phyloP scores from a whole-genome alignment of 805 yeast species.

The Schizosaccharomyces pombe region DNA sequence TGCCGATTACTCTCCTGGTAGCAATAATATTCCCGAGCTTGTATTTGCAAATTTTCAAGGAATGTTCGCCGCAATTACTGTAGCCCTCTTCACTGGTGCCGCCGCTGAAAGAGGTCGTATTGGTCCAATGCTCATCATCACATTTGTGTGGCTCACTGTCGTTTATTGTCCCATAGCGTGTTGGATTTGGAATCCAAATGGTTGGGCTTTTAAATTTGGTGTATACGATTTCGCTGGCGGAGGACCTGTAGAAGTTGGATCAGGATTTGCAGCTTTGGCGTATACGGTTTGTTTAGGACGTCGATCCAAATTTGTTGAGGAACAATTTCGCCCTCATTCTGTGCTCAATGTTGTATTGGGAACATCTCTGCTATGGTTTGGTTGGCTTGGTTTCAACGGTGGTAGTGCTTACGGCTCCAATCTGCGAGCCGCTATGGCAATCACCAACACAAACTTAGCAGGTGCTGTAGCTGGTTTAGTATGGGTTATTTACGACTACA shows the following conservation, averaged over 20 bases:
- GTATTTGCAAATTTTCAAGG: conserved; percentile 73
- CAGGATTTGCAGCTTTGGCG: conserved; percentile 80
- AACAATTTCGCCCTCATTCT: conserved; percentile 85
- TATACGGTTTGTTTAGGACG: conserved; percentile 47
- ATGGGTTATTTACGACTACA: conserved; percentile 77
- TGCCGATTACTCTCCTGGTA: conserved; percentile 21
- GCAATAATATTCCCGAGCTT: conserved; percentile 45
- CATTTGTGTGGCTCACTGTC: conserved; percentile 70
- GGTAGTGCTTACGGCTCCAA: conserved; percentile 69
- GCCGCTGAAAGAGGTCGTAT: conserved; percentile 83
- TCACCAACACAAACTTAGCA: conserved; percentile 73
- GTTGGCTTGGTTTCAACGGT: conserved; percentile 92
- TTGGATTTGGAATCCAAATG: conserved; percentile 85
- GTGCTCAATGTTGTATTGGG: conserved; percentile 80
- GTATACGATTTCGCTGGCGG: conserved; percentile 95
- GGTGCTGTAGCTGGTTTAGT: conserved; percentile 80
- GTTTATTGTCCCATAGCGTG: conserved; percentile 88
- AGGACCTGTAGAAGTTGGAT: conserved; percentile 82
- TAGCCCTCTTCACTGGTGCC: conserved; percentile 79
- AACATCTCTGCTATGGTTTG: conserved; percentile 68
- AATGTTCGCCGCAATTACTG: conserved; percentile 77
- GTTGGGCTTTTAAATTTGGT: conserved; percentile 87
- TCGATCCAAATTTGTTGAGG: conserved; percentile 19
- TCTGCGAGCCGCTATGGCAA: conserved; percentile 63
- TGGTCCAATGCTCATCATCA: conserved; percentile 57